phyloP scores from a whole-genome alignment of 202 grass and related monocot genomes.

The Miscanthus sacchariflorus region DNA sequence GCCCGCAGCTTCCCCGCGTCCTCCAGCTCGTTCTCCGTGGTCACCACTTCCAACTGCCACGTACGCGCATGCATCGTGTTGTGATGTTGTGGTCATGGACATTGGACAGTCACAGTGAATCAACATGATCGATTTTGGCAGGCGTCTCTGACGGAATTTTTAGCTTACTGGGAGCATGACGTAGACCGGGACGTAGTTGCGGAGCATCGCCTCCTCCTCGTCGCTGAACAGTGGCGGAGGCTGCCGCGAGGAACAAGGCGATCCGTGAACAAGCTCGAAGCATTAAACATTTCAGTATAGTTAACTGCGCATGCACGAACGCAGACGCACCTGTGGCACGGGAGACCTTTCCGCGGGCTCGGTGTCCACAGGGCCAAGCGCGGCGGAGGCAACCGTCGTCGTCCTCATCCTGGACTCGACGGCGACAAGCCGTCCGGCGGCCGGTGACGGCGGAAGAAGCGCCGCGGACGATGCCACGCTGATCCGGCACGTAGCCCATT shows the following conservation, averaged over 20 bases:
- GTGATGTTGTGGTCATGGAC: neutral
- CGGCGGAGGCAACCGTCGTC: neutral
- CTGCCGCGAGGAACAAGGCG: conserved; percentile 18
- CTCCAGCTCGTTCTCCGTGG: conserved; percentile 48
- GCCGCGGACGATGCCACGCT: neutral
- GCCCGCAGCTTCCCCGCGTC: conserved; percentile 53
- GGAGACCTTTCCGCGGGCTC: conserved; percentile 23
- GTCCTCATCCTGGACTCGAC: neutral
- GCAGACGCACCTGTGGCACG: conserved; percentile 14
- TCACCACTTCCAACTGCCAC: conserved; percentile 67
- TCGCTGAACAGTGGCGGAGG: conserved; percentile 37
- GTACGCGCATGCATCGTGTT: too few species aligned
- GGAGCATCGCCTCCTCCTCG: conserved; percentile 58
- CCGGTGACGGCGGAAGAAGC: neutral
- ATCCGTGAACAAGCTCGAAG: neutral
- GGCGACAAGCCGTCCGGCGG: neutral
- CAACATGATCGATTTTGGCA: neutral
- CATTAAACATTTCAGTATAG: neutral
- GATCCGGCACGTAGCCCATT: conserved; percentile 26
- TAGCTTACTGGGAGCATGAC: conserved; percentile 80
- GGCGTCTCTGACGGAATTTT: neutral
- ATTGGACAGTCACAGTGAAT: neutral
- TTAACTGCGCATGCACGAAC: too few species aligned
- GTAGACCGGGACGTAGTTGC: conserved; percentile 83
- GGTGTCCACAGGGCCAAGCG: conserved; percentile 20